These are phyloP conservation scores for Tagetes erecta DNA, from an alignment of 129 eudicot species.

Conservation along the genomic window DNA sequence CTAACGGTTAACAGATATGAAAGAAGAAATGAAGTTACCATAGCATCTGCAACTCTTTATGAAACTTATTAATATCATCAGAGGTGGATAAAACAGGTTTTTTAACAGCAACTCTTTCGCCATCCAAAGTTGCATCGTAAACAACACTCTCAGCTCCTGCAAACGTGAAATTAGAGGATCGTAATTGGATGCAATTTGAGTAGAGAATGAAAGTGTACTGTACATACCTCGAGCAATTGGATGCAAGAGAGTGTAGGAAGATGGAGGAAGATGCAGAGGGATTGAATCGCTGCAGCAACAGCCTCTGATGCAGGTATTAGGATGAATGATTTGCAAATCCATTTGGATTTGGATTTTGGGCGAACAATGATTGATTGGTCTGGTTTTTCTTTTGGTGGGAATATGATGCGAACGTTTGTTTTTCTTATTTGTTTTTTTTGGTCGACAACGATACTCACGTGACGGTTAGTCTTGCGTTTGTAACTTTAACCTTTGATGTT, in stretches of 20 bases:
- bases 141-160: slow-evolving; percentile 94
- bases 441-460: no score
- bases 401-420: background rate
- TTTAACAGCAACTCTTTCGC: slow-evolving; percentile 72
- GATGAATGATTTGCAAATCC: slow-evolving; percentile 60
- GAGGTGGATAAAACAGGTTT: slow-evolving; percentile 87
- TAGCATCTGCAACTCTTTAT: slow-evolving; percentile 76
- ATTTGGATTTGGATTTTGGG: slow-evolving; percentile 17
- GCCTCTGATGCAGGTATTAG: slow-evolving; percentile 82
- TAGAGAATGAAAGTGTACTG: background rate
- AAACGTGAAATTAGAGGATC: background rate
- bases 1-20: background rate
- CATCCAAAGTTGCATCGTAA: slow-evolving; percentile 71
- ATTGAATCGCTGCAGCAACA: slow-evolving; percentile 78
- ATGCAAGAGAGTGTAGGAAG: slow-evolving; percentile 61
- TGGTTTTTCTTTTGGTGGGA: slow-evolving; percentile 6
- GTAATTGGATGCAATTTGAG: background rate
- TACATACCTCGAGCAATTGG: slow-evolving; percentile 77
- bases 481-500: no score
- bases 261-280: slow-evolving; percentile 84
- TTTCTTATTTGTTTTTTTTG: no score
- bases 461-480: no score
- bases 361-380: slow-evolving; percentile 2
- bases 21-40: slow-evolving; percentile 43
- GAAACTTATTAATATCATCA: slow-evolving; percentile 74